Evolutionary conservation across 805 yeast species (phyloP).

Genomic region (Starmerella geochares): DNA sequence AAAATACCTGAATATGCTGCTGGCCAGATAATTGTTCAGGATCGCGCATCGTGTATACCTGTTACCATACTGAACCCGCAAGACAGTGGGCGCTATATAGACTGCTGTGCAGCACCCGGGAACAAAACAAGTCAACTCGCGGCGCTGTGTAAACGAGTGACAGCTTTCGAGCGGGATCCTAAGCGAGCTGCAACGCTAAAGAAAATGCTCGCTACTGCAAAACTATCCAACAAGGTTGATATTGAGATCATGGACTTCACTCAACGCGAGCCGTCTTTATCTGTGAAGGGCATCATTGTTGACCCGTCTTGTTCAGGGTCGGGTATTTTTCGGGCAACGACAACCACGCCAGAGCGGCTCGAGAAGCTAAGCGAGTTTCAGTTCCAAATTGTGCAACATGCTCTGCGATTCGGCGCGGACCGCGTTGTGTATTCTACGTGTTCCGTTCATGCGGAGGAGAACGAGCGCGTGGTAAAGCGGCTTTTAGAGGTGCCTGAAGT

Average conservation of each 20-base stretch:
- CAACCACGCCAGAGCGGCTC: constrained; percentile 40
- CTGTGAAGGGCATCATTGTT: constrained; percentile 71
- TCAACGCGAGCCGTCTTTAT: constrained; percentile 43
- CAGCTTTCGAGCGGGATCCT: constrained; percentile 80
- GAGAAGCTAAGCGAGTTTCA: constrained; percentile 76
- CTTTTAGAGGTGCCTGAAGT: constrained; percentile 59
- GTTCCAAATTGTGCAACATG: constrained; percentile 77
- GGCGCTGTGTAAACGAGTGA: constrained; percentile 40
- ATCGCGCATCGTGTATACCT: constrained; percentile 94
- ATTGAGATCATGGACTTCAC: constrained; percentile 54
- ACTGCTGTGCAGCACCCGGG: constrained; percentile 98
- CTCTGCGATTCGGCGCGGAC: constrained; percentile 57
- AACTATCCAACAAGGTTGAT: constrained; percentile 41
- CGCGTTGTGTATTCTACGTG: constrained; percentile 91
- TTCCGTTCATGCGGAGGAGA: constrained; percentile 86
- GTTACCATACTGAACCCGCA: constrained; percentile 65
- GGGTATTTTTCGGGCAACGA: constrained; percentile 61
- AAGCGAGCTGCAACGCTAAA: constrained; percentile 58
- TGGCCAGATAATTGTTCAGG: constrained; percentile 85
- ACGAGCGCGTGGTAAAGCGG: constrained; percentile 82
- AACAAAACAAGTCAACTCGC: constrained; percentile 93
- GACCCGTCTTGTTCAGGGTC: constrained; percentile 98
- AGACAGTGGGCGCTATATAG: constrained; percentile 46
- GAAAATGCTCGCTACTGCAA: constrained; percentile 73
- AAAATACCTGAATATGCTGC: constrained; percentile 54